Evolutionary conservation across 176 grass and related monocot species (phyloP).

Genomic region (Metroxylon sagu): DNA sequence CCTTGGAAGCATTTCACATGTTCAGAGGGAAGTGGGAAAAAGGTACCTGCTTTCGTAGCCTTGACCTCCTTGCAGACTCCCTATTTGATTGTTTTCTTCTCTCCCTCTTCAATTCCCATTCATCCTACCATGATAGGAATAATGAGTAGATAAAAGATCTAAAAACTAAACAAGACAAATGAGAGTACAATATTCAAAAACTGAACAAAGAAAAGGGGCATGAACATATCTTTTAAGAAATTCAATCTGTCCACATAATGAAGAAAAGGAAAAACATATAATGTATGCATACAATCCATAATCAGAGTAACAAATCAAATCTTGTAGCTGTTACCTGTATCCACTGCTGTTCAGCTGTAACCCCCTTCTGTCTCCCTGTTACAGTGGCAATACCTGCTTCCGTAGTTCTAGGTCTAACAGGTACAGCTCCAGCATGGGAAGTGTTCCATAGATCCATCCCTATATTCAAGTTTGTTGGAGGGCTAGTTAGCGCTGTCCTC

Average conservation of each 20-base stretch:
- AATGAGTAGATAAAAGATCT: neutral
- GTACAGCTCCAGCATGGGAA: conserved; percentile 43
- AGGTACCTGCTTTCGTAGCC: conserved; percentile 80
- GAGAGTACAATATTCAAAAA: no score
- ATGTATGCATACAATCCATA: neutral
- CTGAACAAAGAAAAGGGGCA: no score
- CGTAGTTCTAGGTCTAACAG: conserved; percentile 22
- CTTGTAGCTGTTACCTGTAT: neutral
- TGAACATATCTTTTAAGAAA: no score
- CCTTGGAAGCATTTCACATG: no score
- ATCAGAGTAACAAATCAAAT: neutral
- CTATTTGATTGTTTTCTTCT: conserved; percentile 93
- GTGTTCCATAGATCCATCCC: conserved; percentile 85
- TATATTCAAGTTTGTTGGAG: conserved; percentile 61
- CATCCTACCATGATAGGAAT: conserved; percentile 48
- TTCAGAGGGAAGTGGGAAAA: neutral
- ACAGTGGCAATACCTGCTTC: conserved; percentile 30
- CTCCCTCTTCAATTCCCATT: conserved; percentile 78
- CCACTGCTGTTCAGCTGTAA: conserved; percentile 7
- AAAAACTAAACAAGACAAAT: no score
- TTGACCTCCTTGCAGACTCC: conserved; percentile 90
- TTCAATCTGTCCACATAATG: no score
- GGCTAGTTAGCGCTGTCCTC: conserved; percentile 45
- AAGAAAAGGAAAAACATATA: neutral
- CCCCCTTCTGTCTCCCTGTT: conserved; percentile 21